Base-by-base conservation (phyloP, 306 rosid genomes). In the Ceratonia siliqua region DNA sequence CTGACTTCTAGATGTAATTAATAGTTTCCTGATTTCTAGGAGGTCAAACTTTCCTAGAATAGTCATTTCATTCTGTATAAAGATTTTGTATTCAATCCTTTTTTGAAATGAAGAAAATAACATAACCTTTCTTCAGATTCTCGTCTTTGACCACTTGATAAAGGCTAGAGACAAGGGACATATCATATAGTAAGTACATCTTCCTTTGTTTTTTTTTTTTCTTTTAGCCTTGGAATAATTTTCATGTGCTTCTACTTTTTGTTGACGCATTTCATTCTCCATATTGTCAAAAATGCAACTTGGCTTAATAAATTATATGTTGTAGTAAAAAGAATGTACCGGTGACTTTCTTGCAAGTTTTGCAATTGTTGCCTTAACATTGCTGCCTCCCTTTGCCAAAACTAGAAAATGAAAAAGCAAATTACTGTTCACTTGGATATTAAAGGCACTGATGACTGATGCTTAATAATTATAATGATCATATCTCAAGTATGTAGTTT, bases 311-410 rank as follows among this genome's bases (percentile, higher is more conserved):
- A n/a, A n/a, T n/a, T 38, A 41, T 30, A 14, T 76, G 68, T 27
- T 20, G 50, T 22, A 67, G 24, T 20, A 41, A 24, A 67, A 42
- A 55, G 59, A 42, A 57, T 39, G 39, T 77, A 77, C 81, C 81
- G 61, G 35, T 77, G 76, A 55, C 55, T 68, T 62, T 77, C 81
- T 69, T 69, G 76, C 76, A 77, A 58, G 53, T 77, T 59, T 36
- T 77, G 81, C 70, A 77, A 46, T 39, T 77, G 76, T 25, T 77
- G 81, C 70, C 76, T 59, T 52, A 77, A 48, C 70, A 69, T 68
- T 33, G 81, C 63, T 69, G 76, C 76, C 71, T 77, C 76, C 54
- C 55, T 59, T 69, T 77, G 81, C 81, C 81, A 77, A 58, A 45
- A 36, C 81, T 77, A 59, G 52, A 68, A 68, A 32, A 20, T 42